These are phyloP conservation scores for Hypoxylon crocopeplum DNA, from an alignment of 495 filamentous ascomycete species.

Conservation along the genomic window DNA sequence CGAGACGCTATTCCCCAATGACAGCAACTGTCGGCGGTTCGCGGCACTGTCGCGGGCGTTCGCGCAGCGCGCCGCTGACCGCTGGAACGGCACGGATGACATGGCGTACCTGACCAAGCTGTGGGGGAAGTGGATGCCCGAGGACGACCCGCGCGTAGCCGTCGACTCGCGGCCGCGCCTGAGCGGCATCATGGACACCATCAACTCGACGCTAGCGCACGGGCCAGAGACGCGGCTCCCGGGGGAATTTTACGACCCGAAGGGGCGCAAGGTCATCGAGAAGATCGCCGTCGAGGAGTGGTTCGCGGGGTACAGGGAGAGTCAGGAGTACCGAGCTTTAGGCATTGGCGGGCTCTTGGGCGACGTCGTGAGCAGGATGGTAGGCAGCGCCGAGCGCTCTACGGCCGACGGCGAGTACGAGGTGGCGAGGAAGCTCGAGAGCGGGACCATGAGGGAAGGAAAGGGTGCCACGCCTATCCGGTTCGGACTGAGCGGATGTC, in stretches of 20 bases:
- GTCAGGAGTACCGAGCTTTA: conserved; percentile 79
- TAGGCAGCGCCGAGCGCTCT: conserved; percentile 69
- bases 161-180: conserved; percentile 86
- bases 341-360: conserved; percentile 86
- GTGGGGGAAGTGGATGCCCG: conserved; percentile 84
- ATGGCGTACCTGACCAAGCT: conserved; percentile 83
- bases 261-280: conserved; percentile 73
- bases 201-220: conserved; percentile 88
- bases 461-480: conserved; percentile 63
- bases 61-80: conserved; percentile 77
- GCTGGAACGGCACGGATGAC: conserved; percentile 83
- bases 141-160: conserved; percentile 67
- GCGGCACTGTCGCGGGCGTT: conserved; percentile 80
- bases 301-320: conserved; percentile 87
- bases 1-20: conserved; percentile 94
- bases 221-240: conserved; percentile 80
- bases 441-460: conserved; percentile 49
- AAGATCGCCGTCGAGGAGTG: conserved; percentile 88
- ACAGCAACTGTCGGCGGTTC: conserved; percentile 82
- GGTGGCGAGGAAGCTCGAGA: conserved; percentile 48
- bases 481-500: conserved; percentile 80
- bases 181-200: conserved; percentile 90
- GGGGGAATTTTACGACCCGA: conserved; percentile 83
- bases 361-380: conserved; percentile 86
- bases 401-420: conserved; percentile 62